A percentile compares a stretch with the other conserved stretches of the same genome.
These are phyloP conservation scores for Royoungia palumana DNA, from an alignment of 768 basidiomycete species.

Conservation along the genomic window DNA sequence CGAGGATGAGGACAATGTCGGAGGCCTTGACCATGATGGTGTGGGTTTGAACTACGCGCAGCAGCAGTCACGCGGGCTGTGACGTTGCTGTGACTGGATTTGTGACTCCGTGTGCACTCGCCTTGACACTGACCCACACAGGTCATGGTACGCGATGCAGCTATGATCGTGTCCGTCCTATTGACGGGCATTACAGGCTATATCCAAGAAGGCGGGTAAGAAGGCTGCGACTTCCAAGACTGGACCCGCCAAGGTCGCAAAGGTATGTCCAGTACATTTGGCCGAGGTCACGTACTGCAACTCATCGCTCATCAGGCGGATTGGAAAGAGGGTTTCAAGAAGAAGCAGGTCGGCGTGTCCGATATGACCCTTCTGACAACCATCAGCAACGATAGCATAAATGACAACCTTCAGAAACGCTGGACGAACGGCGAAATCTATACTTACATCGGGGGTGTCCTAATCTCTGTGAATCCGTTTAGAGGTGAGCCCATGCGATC, in stretches of 20 bases:
- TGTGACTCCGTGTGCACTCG: neutral
- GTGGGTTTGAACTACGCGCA: too few species aligned
- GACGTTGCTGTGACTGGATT: too few species aligned
- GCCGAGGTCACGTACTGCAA: slow-evolving; percentile 5
- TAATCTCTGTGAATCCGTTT: slow-evolving; percentile 99
- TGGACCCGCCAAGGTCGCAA: slow-evolving; percentile 62
- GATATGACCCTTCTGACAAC: slow-evolving; percentile 98
- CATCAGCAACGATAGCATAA: slow-evolving; percentile 96
- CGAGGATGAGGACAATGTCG: slow-evolving; percentile 77
- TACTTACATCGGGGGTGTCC: slow-evolving; percentile 96
- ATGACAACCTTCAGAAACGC: slow-evolving; percentile 95
- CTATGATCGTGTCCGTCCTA: neutral
- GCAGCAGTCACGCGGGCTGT: too few species aligned
- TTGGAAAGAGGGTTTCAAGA: slow-evolving; percentile 99
- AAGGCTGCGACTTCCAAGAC: slow-evolving; percentile 67
- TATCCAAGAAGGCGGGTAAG: slow-evolving; percentile 89
- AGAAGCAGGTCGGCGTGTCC: slow-evolving; percentile 96
- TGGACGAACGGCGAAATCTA: slow-evolving; percentile 97
- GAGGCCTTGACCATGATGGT: slow-evolving; percentile 52
- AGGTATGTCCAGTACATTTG: slow-evolving; percentile 46
- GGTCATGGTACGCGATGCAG: slow-evolving; percentile 20
- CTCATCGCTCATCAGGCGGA: slow-evolving; percentile 63
- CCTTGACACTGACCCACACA: slow-evolving; percentile 2
- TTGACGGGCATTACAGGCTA: slow-evolving; percentile 48
- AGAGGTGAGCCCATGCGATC: slow-evolving; percentile 52